Conservation (phyloP, 768 basidiomycete species). For the Hirschioporus abietinus region DNA sequence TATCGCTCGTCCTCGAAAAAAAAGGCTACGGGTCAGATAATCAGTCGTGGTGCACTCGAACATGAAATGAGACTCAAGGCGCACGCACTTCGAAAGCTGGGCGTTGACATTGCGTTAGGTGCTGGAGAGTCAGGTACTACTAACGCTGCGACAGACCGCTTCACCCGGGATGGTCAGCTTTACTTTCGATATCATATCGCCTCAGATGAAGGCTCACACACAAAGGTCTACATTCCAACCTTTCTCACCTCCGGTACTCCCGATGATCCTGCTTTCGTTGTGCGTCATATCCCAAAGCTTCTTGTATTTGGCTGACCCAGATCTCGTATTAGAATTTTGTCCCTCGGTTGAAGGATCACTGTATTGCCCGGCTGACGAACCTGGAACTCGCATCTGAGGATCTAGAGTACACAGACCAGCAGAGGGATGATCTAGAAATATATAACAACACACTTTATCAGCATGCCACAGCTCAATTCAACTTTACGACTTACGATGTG, state of each 20-base stretch:
- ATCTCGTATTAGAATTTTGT: slow-evolving; percentile 16
- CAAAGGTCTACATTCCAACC: too few species aligned
- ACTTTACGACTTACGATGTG: slow-evolving; percentile 20
- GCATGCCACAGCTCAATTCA: slow-evolving; percentile 16
- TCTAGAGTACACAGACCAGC: slow-evolving; percentile 9
- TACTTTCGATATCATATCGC: too few species aligned
- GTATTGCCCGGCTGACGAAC: slow-evolving; percentile 13
- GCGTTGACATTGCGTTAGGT: too few species aligned
- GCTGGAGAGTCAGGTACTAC: too few species aligned
- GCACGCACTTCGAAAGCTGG: background rate
- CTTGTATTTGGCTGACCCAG: too few species aligned
- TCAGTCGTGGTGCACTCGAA: background rate
- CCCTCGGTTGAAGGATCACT: slow-evolving; percentile 18
- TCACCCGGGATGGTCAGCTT: too few species aligned
- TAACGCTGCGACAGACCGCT: too few species aligned
- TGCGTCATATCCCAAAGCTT: too few species aligned
- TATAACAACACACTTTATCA: slow-evolving; percentile 17
- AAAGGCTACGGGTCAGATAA: background rate
- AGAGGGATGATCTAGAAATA: slow-evolving; percentile 14
- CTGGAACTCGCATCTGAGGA: slow-evolving; percentile 9
- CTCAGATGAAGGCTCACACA: too few species aligned
- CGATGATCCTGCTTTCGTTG: too few species aligned
- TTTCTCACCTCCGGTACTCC: too few species aligned
- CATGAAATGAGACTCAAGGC: background rate
- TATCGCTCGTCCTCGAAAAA: slow-evolving; percentile 9